Conservation (phyloP, 768 basidiomycete genomes). For the Pleurotus tuber-regium region DNA sequence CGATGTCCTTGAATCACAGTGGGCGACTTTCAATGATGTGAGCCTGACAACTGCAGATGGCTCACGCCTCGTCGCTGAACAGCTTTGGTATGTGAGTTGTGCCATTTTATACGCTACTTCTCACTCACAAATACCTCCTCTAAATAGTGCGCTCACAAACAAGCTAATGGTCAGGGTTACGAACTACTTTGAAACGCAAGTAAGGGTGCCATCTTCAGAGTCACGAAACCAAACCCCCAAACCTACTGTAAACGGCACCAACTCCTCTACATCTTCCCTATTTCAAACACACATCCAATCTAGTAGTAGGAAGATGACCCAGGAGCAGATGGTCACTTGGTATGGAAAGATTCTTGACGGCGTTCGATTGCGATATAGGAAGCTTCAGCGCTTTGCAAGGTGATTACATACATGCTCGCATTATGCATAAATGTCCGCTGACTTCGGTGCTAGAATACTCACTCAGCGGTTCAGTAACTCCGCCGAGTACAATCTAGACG, state of each 20-base stretch:
- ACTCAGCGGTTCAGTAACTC: slow-evolving; percentile 92
- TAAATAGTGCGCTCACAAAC: slow-evolving; percentile 79
- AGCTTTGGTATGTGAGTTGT: slow-evolving; percentile 71
- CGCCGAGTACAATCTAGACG: slow-evolving; percentile 83
- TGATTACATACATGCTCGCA: slow-evolving; percentile 28
- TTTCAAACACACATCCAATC: slow-evolving; percentile 31
- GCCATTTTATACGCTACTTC: background rate
- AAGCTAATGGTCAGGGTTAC: slow-evolving; percentile 90
- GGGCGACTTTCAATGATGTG: slow-evolving; percentile 92
- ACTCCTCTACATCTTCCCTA: slow-evolving; percentile 34
- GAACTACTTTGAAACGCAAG: slow-evolving; percentile 93
- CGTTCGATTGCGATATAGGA: slow-evolving; percentile 87
- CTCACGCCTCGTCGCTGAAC: slow-evolving; percentile 89
- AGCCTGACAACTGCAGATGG: slow-evolving; percentile 86
- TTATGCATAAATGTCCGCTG: slow-evolving; percentile 4
- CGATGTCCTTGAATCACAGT: slow-evolving; percentile 94
- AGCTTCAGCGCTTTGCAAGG: slow-evolving; percentile 92
- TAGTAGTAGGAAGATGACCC: slow-evolving; percentile 60
- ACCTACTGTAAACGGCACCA: slow-evolving; percentile 19
- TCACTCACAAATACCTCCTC: slow-evolving; percentile 3
- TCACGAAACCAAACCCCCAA: slow-evolving; percentile 16
- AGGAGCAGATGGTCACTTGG: slow-evolving; percentile 84
- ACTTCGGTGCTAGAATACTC: slow-evolving; percentile 44
- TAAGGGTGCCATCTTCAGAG: slow-evolving; percentile 63
- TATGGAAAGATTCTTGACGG: slow-evolving; percentile 92